A percentile compares a stretch with the other conserved stretches of the same genome.
Conservation (phyloP, 2,329 filamentous ascomycete genomes). For the Penicillium griseofulvum region DNA sequence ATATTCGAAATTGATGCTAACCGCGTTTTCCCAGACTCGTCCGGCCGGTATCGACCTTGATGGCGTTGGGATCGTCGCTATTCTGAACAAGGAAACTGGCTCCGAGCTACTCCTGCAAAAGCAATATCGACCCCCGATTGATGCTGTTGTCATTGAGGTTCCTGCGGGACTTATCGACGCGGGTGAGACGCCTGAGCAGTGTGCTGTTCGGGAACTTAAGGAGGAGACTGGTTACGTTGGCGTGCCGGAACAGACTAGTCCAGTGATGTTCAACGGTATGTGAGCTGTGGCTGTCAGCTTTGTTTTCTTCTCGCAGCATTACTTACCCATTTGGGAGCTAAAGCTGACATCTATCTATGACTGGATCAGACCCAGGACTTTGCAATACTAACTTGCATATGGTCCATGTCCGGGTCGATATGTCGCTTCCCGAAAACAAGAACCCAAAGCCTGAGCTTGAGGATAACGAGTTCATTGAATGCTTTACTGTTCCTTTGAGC, state of each 20-base stretch:
- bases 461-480: constrained; percentile 79
- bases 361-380: constrained; percentile 45
- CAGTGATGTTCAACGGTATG: constrained; percentile 47
- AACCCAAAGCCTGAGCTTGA: constrained; percentile 68
- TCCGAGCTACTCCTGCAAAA: constrained; percentile 54
- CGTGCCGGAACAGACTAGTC: constrained; percentile 41
- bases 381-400: constrained; percentile 52
- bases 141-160: constrained; percentile 59
- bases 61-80: constrained; percentile 60
- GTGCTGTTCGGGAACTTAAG: constrained; percentile 57
- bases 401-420: constrained; percentile 71
- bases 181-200: constrained; percentile 55
- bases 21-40: constrained; percentile 35
- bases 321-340: neutral
- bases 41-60: constrained; percentile 54
- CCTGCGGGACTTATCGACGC: constrained; percentile 60
- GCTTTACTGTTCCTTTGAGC: constrained; percentile 65
- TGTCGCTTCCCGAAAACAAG: constrained; percentile 66
- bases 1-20: constrained; percentile 8
- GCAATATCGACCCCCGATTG: constrained; percentile 60
- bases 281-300: neutral
- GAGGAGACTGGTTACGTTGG: constrained; percentile 65
- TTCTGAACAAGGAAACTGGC: constrained; percentile 54
- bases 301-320: neutral
- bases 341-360: neutral